phyloP scores from a whole-genome alignment of 495 filamentous ascomycete genomes.

The Aspergillus sparsus region DNA sequence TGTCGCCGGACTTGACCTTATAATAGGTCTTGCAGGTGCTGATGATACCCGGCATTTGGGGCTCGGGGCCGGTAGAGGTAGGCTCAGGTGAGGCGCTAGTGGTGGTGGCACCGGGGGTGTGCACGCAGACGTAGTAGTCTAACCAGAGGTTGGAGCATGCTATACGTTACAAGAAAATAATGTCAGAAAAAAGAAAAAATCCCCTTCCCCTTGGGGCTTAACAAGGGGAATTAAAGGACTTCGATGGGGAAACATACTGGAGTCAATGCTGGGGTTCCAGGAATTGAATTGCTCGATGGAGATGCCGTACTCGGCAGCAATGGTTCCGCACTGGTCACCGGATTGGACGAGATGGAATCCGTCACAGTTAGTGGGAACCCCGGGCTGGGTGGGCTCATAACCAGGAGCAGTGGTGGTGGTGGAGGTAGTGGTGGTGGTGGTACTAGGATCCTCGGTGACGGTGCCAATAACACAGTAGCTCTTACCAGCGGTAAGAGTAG shows the following conservation, averaged over 20 bases:
- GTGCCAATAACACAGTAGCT: conserved; percentile 24
- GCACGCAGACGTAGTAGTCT: conserved; percentile 28
- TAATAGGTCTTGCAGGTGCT: conserved; percentile 27
- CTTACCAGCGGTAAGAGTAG: conserved; percentile 16
- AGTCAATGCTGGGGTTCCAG: conserved; percentile 27
- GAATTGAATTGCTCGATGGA: conserved; percentile 27
- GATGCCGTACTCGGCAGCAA: conserved; percentile 31
- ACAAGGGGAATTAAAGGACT: neutral
- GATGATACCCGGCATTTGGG: conserved; percentile 20
- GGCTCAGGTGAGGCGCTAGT: neutral
- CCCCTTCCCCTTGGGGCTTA: neutral
- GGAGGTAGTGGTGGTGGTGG: conserved; percentile 11
- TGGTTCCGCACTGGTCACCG: conserved; percentile 34
- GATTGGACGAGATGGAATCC: conserved; percentile 29
- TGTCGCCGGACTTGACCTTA: conserved; percentile 24
- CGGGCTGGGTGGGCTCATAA: conserved; percentile 23
- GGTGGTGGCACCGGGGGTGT: conserved; percentile 16
- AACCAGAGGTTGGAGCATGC: conserved; percentile 24
- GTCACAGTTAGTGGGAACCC: conserved; percentile 39
- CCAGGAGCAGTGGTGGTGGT: conserved; percentile 23
- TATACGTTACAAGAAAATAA: conserved; percentile 10
- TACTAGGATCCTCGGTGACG: conserved; percentile 7
- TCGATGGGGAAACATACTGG: neutral
- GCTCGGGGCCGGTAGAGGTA: conserved; percentile 13
- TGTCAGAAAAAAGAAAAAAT: neutral